Evolutionary conservation across 768 basidiomycete species (phyloP), one percentile per base, ranked within the genome.

Genomic region (Brasilioporus rufonigricans): DNA sequence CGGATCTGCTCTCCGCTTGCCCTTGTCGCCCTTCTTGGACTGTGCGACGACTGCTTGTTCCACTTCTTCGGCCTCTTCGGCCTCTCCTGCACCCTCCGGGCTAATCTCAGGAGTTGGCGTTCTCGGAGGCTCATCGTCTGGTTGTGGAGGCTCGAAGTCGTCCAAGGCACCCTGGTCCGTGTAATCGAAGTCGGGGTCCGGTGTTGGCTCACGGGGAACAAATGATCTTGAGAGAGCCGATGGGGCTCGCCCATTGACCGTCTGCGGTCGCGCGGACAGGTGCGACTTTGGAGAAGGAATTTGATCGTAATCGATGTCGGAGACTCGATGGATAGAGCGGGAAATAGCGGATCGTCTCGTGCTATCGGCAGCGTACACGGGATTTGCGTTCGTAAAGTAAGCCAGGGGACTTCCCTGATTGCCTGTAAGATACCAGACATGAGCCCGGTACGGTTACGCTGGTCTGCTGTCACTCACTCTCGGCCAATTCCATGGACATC

Each of bases 401-500:
- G 65, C 68, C 23, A 69, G 44, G 16, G 73, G 73, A 48, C 65
- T 70, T 16, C 64, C 67, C 31, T 61, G 66, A 46, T 66, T 68
- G 60, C 70, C 66, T 66, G 48, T 36, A 40, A 35, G 39, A 58
- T 27, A 10, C 11, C 10, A 26, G 12, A 44, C 33, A 44, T 61
- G 61, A 56, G 53, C 31, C 11, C 14, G 31, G 50, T 47, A 45
- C 43, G 18, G 29, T 24, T 9, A 19, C 35, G 43, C 23, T 26
- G 39, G 41, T 24, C 24, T 29, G 50, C 21, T 11, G 50, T 5
- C 18, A 76, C 83, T 68, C 67, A 88, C 88, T 87, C 58, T 89
- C 84, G 29, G 80, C 84, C 36, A 91, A 55, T 49, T 89, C 86
- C 90, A 92, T 91, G 12, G 84, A 85, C 78, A 84, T 83, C 61